Evolutionary conservation across 345 rosid species (phyloP), one percentile per base, ranked within the genome.

Genomic region (Corchorus olitorius): DNA sequence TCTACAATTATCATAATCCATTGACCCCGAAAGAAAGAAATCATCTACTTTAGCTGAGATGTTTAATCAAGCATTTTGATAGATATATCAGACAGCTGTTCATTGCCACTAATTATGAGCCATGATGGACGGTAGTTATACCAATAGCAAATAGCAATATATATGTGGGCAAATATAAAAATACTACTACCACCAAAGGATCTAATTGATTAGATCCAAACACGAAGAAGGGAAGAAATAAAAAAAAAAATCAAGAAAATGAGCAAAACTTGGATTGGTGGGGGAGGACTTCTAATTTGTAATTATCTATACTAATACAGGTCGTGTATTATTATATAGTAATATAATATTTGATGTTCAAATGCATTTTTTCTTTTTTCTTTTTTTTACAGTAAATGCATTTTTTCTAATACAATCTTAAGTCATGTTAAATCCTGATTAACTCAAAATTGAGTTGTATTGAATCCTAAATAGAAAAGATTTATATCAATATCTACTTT

Each of bases 81-180:
- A 34, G 53, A 65, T 3, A 65, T 3, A 70, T 61, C 41, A 65
- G 16, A 35, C 53, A 76, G 58, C 56, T 72, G 79, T 45, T 37
- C 3, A 3, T 56, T 60, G 78, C 16, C 58, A 67, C 9, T 53
- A 70, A 69, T 66, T 60, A 79, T 79, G 78, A 75, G 78, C 52
- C 58, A 75, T 82, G 60, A 79, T 81, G 72, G 53, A 56, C 1
- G 80, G 82, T 76, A 70, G 81, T 72, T 78, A 66, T 71, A 67
- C 69, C 81, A 10, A 72, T 16, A 48, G 66, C 48, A 16, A 10
- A 72, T 16, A 48, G 66, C 48, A 16, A 14, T 8, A n/a, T 35
- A 14, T 8, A n/a, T 35, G 46, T 59, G 60, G 52, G 69, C 60
- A 48, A 39, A 37, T 2, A 15, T 10, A 15, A 10, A 70, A 49